These are phyloP conservation scores for Aspergillus hortae DNA, from an alignment of 2,329 filamentous ascomycete genomes.

Conservation along the genomic window DNA sequence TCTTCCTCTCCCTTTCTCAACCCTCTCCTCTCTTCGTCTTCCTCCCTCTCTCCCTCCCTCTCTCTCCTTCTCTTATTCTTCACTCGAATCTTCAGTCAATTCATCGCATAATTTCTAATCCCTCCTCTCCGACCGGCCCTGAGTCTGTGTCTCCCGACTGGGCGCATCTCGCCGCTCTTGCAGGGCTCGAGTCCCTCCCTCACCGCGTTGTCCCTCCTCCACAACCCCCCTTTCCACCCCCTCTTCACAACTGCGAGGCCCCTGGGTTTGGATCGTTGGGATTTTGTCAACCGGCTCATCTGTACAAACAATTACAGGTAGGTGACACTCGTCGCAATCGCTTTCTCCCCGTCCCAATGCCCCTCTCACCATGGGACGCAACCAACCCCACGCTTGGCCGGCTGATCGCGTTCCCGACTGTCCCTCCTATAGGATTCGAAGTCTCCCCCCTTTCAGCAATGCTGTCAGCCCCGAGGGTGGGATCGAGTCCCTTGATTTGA, in stretches of 20 bases:
- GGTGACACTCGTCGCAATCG: too few species aligned
- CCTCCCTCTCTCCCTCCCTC: slow-evolving; percentile 10
- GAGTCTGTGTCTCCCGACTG: neutral
- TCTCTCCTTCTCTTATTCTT: neutral
- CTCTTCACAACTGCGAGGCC: too few species aligned
- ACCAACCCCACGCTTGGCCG: too few species aligned
- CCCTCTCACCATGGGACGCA: too few species aligned
- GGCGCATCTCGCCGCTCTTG: neutral
- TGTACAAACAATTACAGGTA: too few species aligned
- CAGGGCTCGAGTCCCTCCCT: neutral
- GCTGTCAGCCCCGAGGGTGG: neutral
- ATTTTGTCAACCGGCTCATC: too few species aligned
- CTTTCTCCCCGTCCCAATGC: neutral
- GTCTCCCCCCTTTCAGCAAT: neutral
- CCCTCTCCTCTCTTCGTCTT: slow-evolving; percentile 9
- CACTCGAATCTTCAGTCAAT: neutral
- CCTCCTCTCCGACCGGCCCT: neutral
- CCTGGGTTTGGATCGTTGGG: too few species aligned
- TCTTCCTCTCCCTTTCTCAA: slow-evolving; percentile 9
- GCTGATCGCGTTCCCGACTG: too few species aligned
- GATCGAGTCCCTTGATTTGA: neutral
- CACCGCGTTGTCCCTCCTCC: neutral
- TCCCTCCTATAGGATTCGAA: neutral
- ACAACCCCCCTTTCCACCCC: neutral
- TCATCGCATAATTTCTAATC: slow-evolving; percentile 3